A percentile compares a stretch with the other conserved stretches of the same genome.
These are phyloP conservation scores for Trypanosoma rangeli DNA, from an alignment of 208 protist genomes.

Conservation along the genomic window DNA sequence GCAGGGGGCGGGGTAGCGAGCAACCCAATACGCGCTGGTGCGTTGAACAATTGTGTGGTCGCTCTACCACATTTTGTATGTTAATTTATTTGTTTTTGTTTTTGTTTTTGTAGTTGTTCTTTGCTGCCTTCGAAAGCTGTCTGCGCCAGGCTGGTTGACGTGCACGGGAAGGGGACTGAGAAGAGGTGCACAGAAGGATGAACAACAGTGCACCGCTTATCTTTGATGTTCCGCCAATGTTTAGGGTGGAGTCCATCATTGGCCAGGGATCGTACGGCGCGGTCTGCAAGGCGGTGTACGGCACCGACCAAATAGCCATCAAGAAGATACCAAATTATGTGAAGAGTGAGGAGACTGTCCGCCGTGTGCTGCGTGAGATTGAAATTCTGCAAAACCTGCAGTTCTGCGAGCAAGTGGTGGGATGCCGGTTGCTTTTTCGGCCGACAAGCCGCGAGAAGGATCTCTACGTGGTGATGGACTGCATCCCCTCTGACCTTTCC, in stretches of 20 bases:
- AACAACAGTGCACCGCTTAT: slow-evolving; percentile 54
- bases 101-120: neutral
- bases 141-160: neutral
- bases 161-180: neutral
- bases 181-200: neutral
- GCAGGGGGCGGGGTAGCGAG: neutral
- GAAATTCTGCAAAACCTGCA: slow-evolving; percentile 85
- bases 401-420: slow-evolving; percentile 88
- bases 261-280: slow-evolving; percentile 93
- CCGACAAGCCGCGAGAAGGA: slow-evolving; percentile 90
- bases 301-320: slow-evolving; percentile 75
- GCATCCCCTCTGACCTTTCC: slow-evolving; percentile 83
- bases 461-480: slow-evolving; percentile 92
- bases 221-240: slow-evolving; percentile 87
- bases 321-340: slow-evolving; percentile 92
- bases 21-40: neutral
- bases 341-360: slow-evolving; percentile 75
- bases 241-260: slow-evolving; percentile 89
- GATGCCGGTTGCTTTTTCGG: slow-evolving; percentile 87
- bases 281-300: slow-evolving; percentile 90
- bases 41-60: too few species aligned
- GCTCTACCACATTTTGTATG: too few species aligned
- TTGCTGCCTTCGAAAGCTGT: neutral
- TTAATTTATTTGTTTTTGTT: slow-evolving; percentile 8
- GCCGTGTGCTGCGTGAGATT: slow-evolving; percentile 87